Percentiles rank a stretch among this genome's conserved stretches.
These are phyloP conservation scores for Tricholoma furcatifolium DNA, from an alignment of 768 basidiomycete genomes.

Conservation along the genomic window DNA sequence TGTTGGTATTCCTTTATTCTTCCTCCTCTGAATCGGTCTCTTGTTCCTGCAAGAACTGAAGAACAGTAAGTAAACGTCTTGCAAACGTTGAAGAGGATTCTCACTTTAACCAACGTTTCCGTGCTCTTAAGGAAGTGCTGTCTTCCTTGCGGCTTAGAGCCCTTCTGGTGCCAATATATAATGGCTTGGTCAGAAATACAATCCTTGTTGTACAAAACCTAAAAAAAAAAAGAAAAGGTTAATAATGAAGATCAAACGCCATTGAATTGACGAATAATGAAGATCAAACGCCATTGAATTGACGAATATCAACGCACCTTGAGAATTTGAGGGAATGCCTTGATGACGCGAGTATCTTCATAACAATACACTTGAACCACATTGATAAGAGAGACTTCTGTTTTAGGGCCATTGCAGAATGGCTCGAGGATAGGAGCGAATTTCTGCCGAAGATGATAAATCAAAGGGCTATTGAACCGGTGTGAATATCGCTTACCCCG, in stretches of 20 bases:
- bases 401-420: constrained; percentile 86
- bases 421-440: constrained; percentile 84
- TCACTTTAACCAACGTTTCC: constrained; percentile 85
- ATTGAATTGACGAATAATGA: neutral
- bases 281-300: neutral
- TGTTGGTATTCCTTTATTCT: constrained; percentile 23
- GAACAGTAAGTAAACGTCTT: neutral
- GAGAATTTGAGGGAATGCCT: constrained; percentile 91
- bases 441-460: constrained; percentile 50
- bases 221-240: too few relatives aligned
- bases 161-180: constrained; percentile 98
- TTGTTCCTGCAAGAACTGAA: constrained; percentile 87
- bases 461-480: neutral
- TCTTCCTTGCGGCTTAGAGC: constrained; percentile 91
- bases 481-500: constrained; percentile 51
- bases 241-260: neutral
- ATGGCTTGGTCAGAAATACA: constrained; percentile 95
- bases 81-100: constrained; percentile 11
- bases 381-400: constrained; percentile 93
- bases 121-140: constrained; percentile 93
- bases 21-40: constrained; percentile 74
- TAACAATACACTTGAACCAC: constrained; percentile 95
- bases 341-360: constrained; percentile 93
- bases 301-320: constrained; percentile 53
- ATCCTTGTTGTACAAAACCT: constrained; percentile 96